Evolutionary conservation across 1,284 basidiomycete species (phyloP).

Genomic region (Kwoniella shivajii): DNA sequence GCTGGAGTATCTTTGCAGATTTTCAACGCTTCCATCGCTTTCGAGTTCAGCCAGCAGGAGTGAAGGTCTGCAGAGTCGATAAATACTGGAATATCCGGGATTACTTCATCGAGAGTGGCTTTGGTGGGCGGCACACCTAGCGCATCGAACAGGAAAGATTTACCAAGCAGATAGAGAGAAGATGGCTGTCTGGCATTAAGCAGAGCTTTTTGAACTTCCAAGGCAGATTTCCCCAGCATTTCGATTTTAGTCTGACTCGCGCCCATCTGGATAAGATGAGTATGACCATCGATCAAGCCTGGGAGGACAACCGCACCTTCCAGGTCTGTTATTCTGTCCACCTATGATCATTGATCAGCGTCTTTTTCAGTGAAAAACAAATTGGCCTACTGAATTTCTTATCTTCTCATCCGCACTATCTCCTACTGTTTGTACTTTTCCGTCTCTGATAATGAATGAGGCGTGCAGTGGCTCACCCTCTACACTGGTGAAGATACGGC

Average conservation of each 20-base stretch:
- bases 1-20: constrained; percentile 20
- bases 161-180: constrained; percentile 20
- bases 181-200: constrained; percentile 8
- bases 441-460: too few relatives aligned
- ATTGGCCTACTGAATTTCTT: too few relatives aligned
- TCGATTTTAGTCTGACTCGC: constrained; percentile 25
- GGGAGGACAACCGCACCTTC: constrained; percentile 29
- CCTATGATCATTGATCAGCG: not conserved
- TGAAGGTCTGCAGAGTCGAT: constrained; percentile 42
- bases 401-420: too few relatives aligned
- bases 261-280: constrained; percentile 36
- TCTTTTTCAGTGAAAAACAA: not conserved
- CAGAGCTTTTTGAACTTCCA: constrained; percentile 23
- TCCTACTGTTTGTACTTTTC: too few relatives aligned
- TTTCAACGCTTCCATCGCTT: constrained; percentile 30
- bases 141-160: constrained; percentile 27
- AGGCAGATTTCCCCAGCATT: constrained; percentile 10
- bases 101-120: constrained; percentile 26
- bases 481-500: too few relatives aligned
- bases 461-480: too few relatives aligned
- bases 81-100: constrained; percentile 33
- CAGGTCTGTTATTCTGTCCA: constrained; percentile 18
- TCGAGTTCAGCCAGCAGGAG: constrained; percentile 34
- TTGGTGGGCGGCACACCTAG: constrained; percentile 23
- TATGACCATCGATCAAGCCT: constrained; percentile 38